Percentiles rank a stretch among this genome's conserved stretches.
Conservation (phyloP, 257 asterid genomes). For the Nicotiana benthamiana region DNA sequence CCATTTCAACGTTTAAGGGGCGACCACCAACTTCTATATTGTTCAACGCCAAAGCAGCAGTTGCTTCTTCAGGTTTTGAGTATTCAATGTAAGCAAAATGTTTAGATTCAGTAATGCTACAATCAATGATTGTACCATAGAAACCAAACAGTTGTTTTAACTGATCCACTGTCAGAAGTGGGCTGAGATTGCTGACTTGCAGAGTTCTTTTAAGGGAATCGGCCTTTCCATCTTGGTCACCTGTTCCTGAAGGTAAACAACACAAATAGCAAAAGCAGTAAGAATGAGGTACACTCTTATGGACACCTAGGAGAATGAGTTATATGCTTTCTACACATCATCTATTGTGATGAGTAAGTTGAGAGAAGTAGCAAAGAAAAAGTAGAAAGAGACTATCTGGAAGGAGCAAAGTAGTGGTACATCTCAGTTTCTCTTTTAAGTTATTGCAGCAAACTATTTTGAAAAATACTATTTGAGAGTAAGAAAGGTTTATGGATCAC, state of each 20-base stretch:
- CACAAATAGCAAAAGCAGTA: background rate
- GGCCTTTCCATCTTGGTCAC: conserved; percentile 46
- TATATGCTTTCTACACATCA: background rate
- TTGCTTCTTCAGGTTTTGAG: conserved; percentile 83
- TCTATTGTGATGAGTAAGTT: background rate
- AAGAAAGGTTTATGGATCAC: background rate
- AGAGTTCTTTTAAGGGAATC: conserved; percentile 62
- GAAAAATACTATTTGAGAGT: background rate
- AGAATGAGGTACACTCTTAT: background rate
- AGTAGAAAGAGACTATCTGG: background rate
- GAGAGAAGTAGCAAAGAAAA: background rate
- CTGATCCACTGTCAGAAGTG: conserved; percentile 85
- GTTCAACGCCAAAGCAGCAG: conserved; percentile 84
- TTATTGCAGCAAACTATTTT: background rate
- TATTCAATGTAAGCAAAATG: conserved; percentile 92
- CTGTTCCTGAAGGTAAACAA: conserved; percentile 25
- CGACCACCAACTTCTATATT: conserved; percentile 95
- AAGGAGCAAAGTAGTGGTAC: background rate
- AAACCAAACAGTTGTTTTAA: conserved; percentile 88
- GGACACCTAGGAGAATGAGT: background rate
- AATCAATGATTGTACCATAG: conserved; percentile 74
- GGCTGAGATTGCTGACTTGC: conserved; percentile 97
- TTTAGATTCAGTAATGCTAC: conserved; percentile 83
- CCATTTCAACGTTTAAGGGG: conserved; percentile 96
- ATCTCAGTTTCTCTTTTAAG: background rate